Evolutionary conservation across 2,329 filamentous ascomycete genomes (phyloP).

Genomic region (Pseudomassariella vexata): DNA sequence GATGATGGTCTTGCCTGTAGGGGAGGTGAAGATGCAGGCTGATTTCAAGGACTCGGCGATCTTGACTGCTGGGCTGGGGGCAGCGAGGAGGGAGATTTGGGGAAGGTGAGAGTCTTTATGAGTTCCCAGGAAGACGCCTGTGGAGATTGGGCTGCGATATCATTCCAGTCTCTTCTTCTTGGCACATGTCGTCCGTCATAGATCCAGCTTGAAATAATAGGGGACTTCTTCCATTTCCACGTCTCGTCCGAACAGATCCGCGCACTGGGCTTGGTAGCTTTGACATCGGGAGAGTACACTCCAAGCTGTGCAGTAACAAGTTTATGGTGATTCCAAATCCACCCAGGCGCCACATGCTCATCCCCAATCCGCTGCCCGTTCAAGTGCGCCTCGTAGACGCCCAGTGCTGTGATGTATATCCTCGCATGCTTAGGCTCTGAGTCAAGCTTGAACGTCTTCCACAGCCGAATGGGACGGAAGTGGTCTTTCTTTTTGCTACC

Average conservation of each 20-base stretch:
- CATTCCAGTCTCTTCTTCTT: slow-evolving; percentile 16
- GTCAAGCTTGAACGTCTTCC: background rate
- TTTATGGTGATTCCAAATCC: slow-evolving; percentile 37
- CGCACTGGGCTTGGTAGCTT: no score
- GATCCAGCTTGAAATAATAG: slow-evolving; percentile 15
- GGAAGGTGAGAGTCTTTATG: slow-evolving; percentile 23
- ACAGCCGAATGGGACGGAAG: slow-evolving; percentile 2
- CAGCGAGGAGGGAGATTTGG: slow-evolving; percentile 28
- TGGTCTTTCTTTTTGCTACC: background rate
- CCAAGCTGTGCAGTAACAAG: slow-evolving; percentile 21
- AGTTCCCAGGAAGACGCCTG: slow-evolving; percentile 20
- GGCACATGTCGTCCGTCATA: slow-evolving; percentile 29
- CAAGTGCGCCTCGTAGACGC: slow-evolving; percentile 30
- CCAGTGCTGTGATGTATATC: slow-evolving; percentile 29
- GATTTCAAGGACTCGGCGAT: slow-evolving; percentile 25
- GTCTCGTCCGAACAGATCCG: slow-evolving; percentile 33
- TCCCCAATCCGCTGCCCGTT: slow-evolving; percentile 28
- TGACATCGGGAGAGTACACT: slow-evolving; percentile 5
- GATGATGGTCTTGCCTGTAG: slow-evolving; percentile 38
- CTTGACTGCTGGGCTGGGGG: slow-evolving; percentile 38
- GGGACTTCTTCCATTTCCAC: slow-evolving; percentile 34
- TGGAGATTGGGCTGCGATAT: slow-evolving; percentile 13
- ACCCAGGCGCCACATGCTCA: slow-evolving; percentile 33
- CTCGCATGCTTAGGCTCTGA: slow-evolving; percentile 12
- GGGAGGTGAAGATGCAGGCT: slow-evolving; percentile 22